A percentile compares a stretch with the other conserved stretches of the same genome.
Conservation (phyloP, 208 protist species). For the Crithidia mellificae region DNA sequence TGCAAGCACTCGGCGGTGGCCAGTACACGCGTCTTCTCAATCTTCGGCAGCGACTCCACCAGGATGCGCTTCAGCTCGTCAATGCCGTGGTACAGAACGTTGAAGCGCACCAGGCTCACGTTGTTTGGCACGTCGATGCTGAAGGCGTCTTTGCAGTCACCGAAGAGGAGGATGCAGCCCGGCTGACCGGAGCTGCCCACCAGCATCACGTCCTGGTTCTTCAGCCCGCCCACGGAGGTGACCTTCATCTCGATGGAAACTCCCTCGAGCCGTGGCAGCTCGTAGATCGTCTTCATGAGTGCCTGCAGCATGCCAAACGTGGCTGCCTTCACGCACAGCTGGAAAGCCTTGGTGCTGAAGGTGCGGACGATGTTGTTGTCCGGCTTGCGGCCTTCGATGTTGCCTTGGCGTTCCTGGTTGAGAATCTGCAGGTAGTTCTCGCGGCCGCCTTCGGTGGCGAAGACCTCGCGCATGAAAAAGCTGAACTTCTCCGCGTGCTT, state of each 20-base stretch:
- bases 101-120: slow-evolving; percentile 74
- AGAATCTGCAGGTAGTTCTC: slow-evolving; percentile 86
- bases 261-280: slow-evolving; percentile 78
- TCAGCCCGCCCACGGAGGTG: slow-evolving; percentile 77
- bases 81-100: slow-evolving; percentile 89
- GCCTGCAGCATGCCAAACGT: slow-evolving; percentile 92
- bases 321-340: slow-evolving; percentile 77
- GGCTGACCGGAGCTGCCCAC: slow-evolving; percentile 66
- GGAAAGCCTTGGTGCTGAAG: slow-evolving; percentile 72
- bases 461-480: slow-evolving; percentile 90
- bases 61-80: slow-evolving; percentile 80
- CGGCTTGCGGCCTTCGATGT: slow-evolving; percentile 80
- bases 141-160: slow-evolving; percentile 64
- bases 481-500: slow-evolving; percentile 86
- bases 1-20: slow-evolving; percentile 79
- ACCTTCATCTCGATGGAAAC: slow-evolving; percentile 70
- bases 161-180: slow-evolving; percentile 83
- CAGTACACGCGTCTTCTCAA: slow-evolving; percentile 62
- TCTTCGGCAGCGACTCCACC: slow-evolving; percentile 74
- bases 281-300: slow-evolving; percentile 86
- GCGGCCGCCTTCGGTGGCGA: slow-evolving; percentile 64
- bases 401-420: slow-evolving; percentile 72
- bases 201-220: slow-evolving; percentile 68
- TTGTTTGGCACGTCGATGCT: slow-evolving; percentile 75
- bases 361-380: slow-evolving; percentile 84